Conservation (phyloP, 2,329 filamentous ascomycete genomes). For the Exophiala dermatitidis region DNA sequence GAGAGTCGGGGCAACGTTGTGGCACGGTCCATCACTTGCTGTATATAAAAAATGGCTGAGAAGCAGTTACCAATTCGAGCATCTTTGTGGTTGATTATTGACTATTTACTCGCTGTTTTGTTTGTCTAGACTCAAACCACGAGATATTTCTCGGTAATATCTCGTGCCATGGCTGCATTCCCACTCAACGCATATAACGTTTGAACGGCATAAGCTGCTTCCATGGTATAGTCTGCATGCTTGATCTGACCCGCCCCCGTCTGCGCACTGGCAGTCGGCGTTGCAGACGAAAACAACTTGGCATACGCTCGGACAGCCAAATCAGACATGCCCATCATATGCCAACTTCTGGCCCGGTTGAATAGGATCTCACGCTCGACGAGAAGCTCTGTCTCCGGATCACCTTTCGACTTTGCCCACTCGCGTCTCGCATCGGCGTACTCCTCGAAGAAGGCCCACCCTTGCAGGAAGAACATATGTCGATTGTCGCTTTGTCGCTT, state of each 20-base stretch:
- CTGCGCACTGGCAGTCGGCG: neutral
- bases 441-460: constrained; percentile 67
- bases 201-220: constrained; percentile 70
- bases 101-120: neutral
- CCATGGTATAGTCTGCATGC: constrained; percentile 55
- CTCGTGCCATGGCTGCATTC: constrained; percentile 53
- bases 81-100: neutral
- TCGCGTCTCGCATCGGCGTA: constrained; percentile 57
- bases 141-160: constrained; percentile 55
- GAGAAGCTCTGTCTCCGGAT: constrained; percentile 7
- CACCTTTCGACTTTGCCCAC: constrained; percentile 3
- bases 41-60: constrained; percentile 14
- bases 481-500: constrained; percentile 87
- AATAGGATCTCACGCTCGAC: constrained; percentile 60
- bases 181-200: constrained; percentile 59
- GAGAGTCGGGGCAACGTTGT: neutral
- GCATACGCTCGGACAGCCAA: constrained; percentile 68
- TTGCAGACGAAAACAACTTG: constrained; percentile 43
- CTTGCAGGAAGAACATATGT: constrained; percentile 80
- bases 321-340: constrained; percentile 64
- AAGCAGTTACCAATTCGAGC: neutral
- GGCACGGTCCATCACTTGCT: constrained; percentile 1
- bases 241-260: constrained; percentile 1
- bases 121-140: constrained; percentile 37
- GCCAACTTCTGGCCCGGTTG: constrained; percentile 70